Base-by-base conservation (phyloP, 1,139 yeast species). In the Debaryomycetaceae sp. region DNA sequence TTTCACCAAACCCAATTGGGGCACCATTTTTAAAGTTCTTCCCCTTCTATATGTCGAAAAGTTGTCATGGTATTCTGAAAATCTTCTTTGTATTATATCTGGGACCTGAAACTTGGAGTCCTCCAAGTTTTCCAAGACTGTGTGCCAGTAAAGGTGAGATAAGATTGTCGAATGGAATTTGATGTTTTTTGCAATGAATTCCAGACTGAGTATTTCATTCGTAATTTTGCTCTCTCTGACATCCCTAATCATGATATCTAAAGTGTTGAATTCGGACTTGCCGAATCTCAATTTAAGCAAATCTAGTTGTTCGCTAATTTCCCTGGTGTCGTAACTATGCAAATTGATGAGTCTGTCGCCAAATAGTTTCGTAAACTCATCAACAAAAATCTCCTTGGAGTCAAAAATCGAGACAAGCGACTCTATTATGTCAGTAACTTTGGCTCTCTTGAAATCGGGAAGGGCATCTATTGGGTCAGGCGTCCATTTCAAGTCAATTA, bases 381-480 rank as follows among this genome's bases (percentile, higher is more conserved):
- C 72, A 35, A 89, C 76, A 52, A 93, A 85, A 1, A 80, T 70
- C n/a, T 81, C 87, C 54, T 84, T 85, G 49, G 86, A 80, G 43
- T 90, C 96, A 61, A 86, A 87, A 2, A 91, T 80, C 0, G 93
- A 81, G 1, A 87, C 73, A 36, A 89, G 68, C 0, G 89, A 81
- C 52, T 83, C 90, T 22, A 89, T 80, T 5, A 84, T 76, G 58
- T 88, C 96, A 43, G 76, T 74, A 6, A 78, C 80, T 42, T 75
- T 74, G n/a, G 78, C 80, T 50, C 80, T 81, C 44, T 80, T 76
- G 62, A 89, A 88, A 60, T 90, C 97, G 0, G 96, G 87, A 6
- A 95, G 77, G 0, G 96, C 96, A 65, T 87, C 97, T n/a, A 87
- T 76, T 0, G 97, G 97, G 55, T 89, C 97, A 0, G 98, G 98